Base-by-base conservation (phyloP, 805 yeast species). In the Cyberlindnera maclurae region DNA sequence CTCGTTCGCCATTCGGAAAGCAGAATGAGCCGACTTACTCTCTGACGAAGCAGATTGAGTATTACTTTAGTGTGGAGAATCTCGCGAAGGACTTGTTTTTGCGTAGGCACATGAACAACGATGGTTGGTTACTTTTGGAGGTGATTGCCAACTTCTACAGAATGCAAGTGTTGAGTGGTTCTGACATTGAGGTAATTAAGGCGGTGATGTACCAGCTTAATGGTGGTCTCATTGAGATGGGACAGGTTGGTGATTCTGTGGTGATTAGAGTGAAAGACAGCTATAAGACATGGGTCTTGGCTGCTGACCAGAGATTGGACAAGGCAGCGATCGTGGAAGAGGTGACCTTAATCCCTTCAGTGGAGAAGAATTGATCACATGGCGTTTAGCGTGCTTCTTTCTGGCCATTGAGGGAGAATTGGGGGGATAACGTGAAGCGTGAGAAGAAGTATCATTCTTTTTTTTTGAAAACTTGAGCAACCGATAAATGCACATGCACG, bases 61-160 rank as follows among this genome's bases (percentile, higher is more conserved):
- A 93, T 68, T 93, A 93, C 62, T 84, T 93, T 65, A 81, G 94
- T 24, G 69, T 79, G 36, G 95, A 87, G 52, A 93, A 93, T 62
- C 70, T 93, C 62, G 68, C 82, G 51, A 84, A 87, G 63, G 98
- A 93, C 64, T 66, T 80, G 37, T 90, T 65, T 58, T 70, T 93
- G 62, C 77, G 96, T 62, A 73, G 77, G 47, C 84, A 83, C 53
- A 84, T 90, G 94, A 75, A 80, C 60, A 52, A 71, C 34, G 69
- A 76, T 42, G 96, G 96, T 18, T 79, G 80, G 70, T 71, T 88
- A 39, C 76, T 79, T 26, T 60, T 87, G 41, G 55, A 60, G 5
- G 69, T 76, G 40, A 70, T 87, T 46, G 77, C 86, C 43, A 65
- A 70, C 42, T 88, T 88, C 61, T 77, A 82, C 65, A 75, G 96